Conservation (phyloP, 306 rosid genomes). For the Prunus campanulata region DNA sequence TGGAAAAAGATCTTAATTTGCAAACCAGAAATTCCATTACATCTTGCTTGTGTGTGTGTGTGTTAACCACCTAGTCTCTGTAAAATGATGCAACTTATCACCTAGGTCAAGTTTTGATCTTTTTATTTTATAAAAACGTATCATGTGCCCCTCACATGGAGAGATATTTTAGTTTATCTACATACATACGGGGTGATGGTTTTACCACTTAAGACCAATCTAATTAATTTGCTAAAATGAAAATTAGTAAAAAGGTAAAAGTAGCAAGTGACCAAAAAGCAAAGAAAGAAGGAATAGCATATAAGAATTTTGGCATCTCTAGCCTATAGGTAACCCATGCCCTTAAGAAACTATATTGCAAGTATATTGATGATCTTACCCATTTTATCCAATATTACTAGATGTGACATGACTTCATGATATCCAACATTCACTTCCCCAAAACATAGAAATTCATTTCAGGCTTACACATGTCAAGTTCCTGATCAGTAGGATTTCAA, state of each 20-base stretch:
- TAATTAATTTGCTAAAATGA: neutral
- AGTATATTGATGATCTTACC: neutral
- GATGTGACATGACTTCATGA: too few relatives aligned
- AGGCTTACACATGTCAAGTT: neutral
- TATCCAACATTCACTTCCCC: neutral
- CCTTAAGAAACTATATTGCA: neutral
- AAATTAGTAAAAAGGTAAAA: neutral
- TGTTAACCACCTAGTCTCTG: too few relatives aligned
- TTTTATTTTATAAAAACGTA: too few relatives aligned
- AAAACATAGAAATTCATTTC: neutral
- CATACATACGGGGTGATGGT: neutral
- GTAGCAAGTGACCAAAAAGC: neutral
- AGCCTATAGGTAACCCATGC: neutral
- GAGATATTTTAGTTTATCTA: too few relatives aligned
- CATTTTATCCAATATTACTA: neutral
- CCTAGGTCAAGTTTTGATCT: too few relatives aligned
- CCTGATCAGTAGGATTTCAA: too few relatives aligned
- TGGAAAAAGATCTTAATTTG: too few relatives aligned
- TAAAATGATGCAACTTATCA: too few relatives aligned
- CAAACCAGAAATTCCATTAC: accelerated
- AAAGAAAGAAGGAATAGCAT: neutral
- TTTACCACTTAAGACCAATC: neutral
- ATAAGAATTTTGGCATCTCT: neutral
- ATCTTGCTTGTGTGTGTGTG: too few relatives aligned
- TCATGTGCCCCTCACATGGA: too few relatives aligned